phyloP scores from a whole-genome alignment of 1,284 basidiomycete species.

The Austropuccinia psidii region DNA sequence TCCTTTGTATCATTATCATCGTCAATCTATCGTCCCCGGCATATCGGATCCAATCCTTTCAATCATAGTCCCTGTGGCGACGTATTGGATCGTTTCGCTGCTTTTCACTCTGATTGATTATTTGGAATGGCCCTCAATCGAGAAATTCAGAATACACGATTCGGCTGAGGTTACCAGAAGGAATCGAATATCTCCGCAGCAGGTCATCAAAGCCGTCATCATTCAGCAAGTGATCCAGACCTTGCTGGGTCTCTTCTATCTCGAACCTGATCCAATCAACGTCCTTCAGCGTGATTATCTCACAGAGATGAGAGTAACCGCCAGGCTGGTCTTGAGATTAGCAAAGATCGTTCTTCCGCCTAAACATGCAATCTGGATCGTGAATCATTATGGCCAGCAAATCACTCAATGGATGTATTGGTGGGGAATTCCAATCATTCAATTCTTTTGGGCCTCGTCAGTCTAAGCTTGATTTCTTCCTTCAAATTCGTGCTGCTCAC shows the following conservation, averaged over 20 bases:
- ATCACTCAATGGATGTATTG: conserved; percentile 72
- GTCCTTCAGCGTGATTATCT: conserved; percentile 54
- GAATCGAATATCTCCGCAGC: conserved; percentile 64
- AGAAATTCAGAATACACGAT: conserved; percentile 80
- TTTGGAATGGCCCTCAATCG: conserved; percentile 63
- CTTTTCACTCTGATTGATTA: conserved; percentile 73
- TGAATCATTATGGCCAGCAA: conserved; percentile 53
- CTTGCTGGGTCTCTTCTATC: conserved; percentile 60
- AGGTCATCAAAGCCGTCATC: conserved; percentile 71
- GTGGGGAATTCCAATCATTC: conserved; percentile 78
- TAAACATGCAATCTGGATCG: conserved; percentile 45
- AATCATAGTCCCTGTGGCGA: conserved; percentile 64
- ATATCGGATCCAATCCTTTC: conserved; percentile 68
- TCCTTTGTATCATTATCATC: conserved; percentile 54
- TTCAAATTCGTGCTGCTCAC: neutral
- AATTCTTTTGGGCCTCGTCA: conserved; percentile 75
- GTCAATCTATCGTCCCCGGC: conserved; percentile 55
- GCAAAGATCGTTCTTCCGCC: conserved; percentile 26
- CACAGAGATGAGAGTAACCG: conserved; percentile 41
- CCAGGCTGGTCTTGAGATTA: neutral
- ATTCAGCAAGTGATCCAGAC: conserved; percentile 83
- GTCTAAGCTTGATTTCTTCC: conserved; percentile 47
- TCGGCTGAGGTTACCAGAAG: conserved; percentile 66
- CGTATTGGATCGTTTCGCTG: conserved; percentile 80
- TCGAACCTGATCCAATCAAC: conserved; percentile 54